Evolutionary conservation across 208 protist species (phyloP).

Genomic region (Phytomonas serpens): DNA sequence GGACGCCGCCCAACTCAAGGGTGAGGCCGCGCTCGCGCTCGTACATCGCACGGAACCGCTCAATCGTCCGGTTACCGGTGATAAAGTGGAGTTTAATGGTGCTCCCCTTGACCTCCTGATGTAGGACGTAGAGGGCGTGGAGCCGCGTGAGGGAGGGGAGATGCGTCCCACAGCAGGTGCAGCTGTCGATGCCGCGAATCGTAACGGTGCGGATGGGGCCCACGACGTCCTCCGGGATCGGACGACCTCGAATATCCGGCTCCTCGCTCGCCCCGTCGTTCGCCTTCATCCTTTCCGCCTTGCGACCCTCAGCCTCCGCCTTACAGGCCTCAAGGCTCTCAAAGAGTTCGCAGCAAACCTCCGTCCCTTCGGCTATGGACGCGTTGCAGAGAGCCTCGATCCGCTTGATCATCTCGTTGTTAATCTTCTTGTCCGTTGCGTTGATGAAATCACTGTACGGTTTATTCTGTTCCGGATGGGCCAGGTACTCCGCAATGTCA

Average conservation of each 20-base stretch:
- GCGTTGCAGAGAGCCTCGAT: constrained; percentile 63
- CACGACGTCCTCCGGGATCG: constrained; percentile 63
- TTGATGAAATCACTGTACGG: constrained; percentile 6
- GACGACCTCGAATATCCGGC: constrained; percentile 30
- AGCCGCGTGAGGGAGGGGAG: constrained; percentile 56
- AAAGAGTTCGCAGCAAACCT: constrained; percentile 47
- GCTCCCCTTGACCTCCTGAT: constrained; percentile 72
- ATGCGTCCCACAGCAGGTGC: constrained; percentile 87
- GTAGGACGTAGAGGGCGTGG: constrained; percentile 63
- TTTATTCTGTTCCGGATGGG: constrained; percentile 16
- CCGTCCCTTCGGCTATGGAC: constrained; percentile 29
- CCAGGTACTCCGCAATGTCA: constrained; percentile 26
- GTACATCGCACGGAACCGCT: constrained; percentile 50
- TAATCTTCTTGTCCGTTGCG: constrained; percentile 43
- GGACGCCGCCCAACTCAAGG: constrained; percentile 48
- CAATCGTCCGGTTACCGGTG: constrained; percentile 48
- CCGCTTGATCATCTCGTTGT: constrained; percentile 27
- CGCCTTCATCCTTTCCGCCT: background rate
- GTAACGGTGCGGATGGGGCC: constrained; percentile 74
- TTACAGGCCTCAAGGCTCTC: constrained; percentile 35
- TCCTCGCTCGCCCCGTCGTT: background rate
- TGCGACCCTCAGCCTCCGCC: constrained; percentile 19
- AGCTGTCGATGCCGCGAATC: constrained; percentile 59
- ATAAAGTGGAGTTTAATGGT: constrained; percentile 77
- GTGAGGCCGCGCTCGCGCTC: constrained; percentile 49